These are phyloP conservation scores for Ecytonucleospora hepatopenaei DNA, from an alignment of 371 early-diverging fungal species.

Conservation along the genomic window DNA sequence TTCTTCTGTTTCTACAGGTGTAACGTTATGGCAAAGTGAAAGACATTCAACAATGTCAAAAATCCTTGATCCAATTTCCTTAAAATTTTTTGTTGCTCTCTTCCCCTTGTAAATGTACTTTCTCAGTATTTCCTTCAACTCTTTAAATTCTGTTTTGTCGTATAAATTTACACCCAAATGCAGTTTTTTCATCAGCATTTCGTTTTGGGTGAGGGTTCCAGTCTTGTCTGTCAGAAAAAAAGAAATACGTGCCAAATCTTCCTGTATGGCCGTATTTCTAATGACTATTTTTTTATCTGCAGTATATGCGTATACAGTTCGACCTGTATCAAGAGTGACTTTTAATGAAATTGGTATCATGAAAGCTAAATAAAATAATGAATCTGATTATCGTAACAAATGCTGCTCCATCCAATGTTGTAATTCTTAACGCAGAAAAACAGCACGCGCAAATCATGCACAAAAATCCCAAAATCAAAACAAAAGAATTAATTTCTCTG, in stretches of 20 bases:
- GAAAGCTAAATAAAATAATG: slow-evolving; percentile 79
- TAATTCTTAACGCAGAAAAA: slow-evolving; percentile 68
- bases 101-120: slow-evolving; percentile 23
- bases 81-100: slow-evolving; percentile 7
- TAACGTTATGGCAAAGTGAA: slow-evolving; percentile 78
- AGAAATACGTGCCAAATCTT: slow-evolving; percentile 88
- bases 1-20: slow-evolving; percentile 57
- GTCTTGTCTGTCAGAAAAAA: slow-evolving; percentile 94
- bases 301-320: slow-evolving; percentile 69
- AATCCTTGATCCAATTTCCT: slow-evolving; percentile 47
- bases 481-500: slow-evolving; percentile 74
- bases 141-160: slow-evolving; percentile 3
- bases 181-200: slow-evolving; percentile 87
- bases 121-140: slow-evolving; percentile 63
- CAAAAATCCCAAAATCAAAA: slow-evolving; percentile 58
- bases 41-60: slow-evolving; percentile 71
- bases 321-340: slow-evolving; percentile 89
- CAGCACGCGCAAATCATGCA: slow-evolving; percentile 60
- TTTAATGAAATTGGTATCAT: slow-evolving; percentile 91
- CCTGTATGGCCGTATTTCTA: slow-evolving; percentile 84
- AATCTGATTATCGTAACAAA: slow-evolving; percentile 80
- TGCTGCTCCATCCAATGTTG: slow-evolving; percentile 51
- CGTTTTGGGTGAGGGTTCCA: slow-evolving; percentile 95
- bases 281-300: slow-evolving; percentile 61
- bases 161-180: slow-evolving; percentile 90